Evolutionary conservation across 2,329 filamentous ascomycete genomes (phyloP), one percentile per base, ranked within the genome.

Genomic region (Colletotrichum shisoi): DNA sequence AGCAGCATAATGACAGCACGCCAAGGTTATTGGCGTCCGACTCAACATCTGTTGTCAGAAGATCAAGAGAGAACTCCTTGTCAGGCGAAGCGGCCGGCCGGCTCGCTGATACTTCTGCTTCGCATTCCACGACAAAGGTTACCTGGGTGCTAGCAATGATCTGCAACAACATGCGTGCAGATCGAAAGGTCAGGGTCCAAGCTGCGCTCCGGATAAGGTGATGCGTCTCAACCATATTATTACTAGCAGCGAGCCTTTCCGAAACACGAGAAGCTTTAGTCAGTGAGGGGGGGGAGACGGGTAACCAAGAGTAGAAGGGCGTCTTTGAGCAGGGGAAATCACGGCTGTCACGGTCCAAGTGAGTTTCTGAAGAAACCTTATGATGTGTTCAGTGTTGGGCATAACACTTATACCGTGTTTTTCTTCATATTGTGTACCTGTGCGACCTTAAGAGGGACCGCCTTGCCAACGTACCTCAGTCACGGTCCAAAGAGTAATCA

Each of bases 141-240:
- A 27, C 34, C 17, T 19, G 15, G 37, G 39, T 31, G 48, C 4
- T 44, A 49, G 45, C 24, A 45, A 64, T 48, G 44, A 56, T 60
- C 54, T 45, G 45, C 40, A 19, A 52, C 31, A 37, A 34, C 19
- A 49, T 51, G 54, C 49, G 49, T 54, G 49, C 52, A 31, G 57
- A 46, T 58, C 12, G 17, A 40, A 53, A 44, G 53, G 9, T 5
- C 49, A 65, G 65, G 65, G 65, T 68, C 65, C 61, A 68, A 54
- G 54, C 34, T 48, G 48, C 40, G 37, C 40, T 45, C 31, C 45
- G 57, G 45, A 40, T 19, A 49, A 48, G 42, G 21, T n/a, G 54
- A 64, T 39, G 60, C 53, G 46, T 54, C 54, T 52, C 21, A 19
- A n/a, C 19, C 34, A 8, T 12, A 34, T 34, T 34, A 34, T 34